phyloP scores from a whole-genome alignment of 345 rosid species.

The Rhizophora apiculata region DNA sequence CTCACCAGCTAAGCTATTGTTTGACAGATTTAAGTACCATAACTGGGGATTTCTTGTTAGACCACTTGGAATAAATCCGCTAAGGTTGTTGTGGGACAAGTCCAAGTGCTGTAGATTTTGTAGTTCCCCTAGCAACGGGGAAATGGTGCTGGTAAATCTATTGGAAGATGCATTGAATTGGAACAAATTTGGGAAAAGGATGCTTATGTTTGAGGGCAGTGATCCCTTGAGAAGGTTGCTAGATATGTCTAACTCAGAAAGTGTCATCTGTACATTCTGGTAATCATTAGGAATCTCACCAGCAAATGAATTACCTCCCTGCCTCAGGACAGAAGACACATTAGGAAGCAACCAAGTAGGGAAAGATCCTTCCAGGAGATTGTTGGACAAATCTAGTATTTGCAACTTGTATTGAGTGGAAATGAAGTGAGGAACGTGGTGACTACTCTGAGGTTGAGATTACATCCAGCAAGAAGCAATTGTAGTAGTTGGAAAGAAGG shows the following conservation, averaged over 20 bases:
- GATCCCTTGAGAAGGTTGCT: conserved; percentile 9
- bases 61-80: conserved; percentile 14
- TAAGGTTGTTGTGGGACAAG: conserved; percentile 14
- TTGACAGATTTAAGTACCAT: conserved; percentile 25
- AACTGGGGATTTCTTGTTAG: conserved; percentile 11
- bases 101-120: conserved; percentile 8
- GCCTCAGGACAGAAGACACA: conserved; percentile 16
- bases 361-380: conserved; percentile 11
- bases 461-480: conserved; percentile 20
- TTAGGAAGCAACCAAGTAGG: conserved; percentile 22
- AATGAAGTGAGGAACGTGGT: conserved; percentile 8
- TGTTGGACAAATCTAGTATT: conserved; percentile 13
- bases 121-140: conserved; percentile 10
- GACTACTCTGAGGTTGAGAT: conserved; percentile 7
- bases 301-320: conserved; percentile 13
- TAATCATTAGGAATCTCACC: conserved; percentile 12
- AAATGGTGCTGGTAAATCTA: conserved; percentile 7
- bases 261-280: background rate
- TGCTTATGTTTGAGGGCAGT: conserved; percentile 6
- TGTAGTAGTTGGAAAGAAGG: conserved; percentile 18
- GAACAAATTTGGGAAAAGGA: conserved; percentile 7
- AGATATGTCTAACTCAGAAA: conserved; percentile 15
- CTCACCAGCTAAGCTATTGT: conserved; percentile 19
- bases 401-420: background rate
- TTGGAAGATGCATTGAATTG: conserved; percentile 19